These are phyloP conservation scores for Pharnaceum exiguum DNA, from an alignment of 148 eudicot species.

Conservation along the genomic window DNA sequence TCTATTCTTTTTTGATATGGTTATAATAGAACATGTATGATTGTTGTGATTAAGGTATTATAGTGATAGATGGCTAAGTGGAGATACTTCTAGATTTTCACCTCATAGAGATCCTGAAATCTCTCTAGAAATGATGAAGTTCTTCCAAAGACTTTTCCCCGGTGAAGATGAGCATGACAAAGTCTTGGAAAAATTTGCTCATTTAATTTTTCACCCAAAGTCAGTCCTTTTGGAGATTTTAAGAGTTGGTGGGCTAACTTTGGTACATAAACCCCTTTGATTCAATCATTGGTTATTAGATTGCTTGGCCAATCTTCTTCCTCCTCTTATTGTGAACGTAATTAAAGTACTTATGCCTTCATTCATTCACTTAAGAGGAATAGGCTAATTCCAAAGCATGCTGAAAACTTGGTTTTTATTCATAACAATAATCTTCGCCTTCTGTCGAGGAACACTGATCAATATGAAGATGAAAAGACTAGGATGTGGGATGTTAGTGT, in stretches of 20 bases:
- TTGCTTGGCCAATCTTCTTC: neutral
- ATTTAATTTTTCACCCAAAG: too few species aligned
- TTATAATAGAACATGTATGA: neutral
- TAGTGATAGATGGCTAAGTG: conserved; percentile 6
- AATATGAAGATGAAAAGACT: neutral
- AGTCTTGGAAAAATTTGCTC: too few species aligned
- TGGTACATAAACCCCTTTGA: neutral
- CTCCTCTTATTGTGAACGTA: too few species aligned
- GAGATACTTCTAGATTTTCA: conserved; percentile 4
- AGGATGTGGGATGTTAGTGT: neutral
- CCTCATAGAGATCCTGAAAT: neutral
- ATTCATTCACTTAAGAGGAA: too few species aligned
- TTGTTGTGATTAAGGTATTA: neutral
- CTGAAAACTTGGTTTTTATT: neutral
- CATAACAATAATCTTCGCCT: neutral
- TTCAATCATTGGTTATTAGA: neutral
- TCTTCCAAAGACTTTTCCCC: conserved; percentile 4
- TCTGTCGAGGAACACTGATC: neutral
- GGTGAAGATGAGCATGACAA: neutral
- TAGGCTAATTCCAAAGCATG: neutral
- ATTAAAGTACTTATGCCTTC: too few species aligned
- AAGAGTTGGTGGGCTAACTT: conserved; percentile 10
- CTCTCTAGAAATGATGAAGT: neutral
- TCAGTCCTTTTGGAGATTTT: neutral
- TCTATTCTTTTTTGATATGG: too few species aligned